Evolutionary conservation across 1,284 basidiomycete genomes (phyloP).

Genomic region (Stygiomarasmius scandens): DNA sequence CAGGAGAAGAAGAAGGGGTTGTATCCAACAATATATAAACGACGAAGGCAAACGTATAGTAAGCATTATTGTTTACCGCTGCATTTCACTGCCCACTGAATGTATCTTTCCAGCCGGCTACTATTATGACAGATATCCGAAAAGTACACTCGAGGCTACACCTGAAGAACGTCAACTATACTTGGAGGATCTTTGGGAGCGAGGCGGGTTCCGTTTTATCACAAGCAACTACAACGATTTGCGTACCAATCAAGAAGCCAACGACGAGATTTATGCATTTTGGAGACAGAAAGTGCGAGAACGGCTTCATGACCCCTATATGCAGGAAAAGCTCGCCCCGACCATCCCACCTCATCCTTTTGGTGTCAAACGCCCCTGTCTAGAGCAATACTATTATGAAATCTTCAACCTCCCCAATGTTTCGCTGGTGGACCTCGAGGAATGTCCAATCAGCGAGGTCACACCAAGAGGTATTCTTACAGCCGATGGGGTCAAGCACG

Average conservation of each 20-base stretch:
- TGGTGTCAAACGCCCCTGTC: conserved; percentile 22
- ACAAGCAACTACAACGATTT: conserved; percentile 21
- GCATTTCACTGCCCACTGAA: neutral
- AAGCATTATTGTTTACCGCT: neutral
- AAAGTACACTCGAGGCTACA: conserved; percentile 16
- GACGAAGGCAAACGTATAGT: conserved; percentile 23
- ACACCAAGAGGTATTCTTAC: conserved; percentile 21
- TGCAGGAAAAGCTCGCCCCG: conserved; percentile 25
- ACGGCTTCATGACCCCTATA: conserved; percentile 21
- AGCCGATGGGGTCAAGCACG: conserved; percentile 21
- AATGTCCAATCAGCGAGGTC: conserved; percentile 22
- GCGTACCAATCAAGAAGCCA: conserved; percentile 20
- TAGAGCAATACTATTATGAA: conserved; percentile 27
- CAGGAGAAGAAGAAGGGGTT: conserved; percentile 21
- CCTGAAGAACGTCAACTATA: conserved; percentile 25
- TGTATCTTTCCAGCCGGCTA: conserved; percentile 19
- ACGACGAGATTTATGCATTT: conserved; percentile 25
- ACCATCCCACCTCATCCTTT: conserved; percentile 24
- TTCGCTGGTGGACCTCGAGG: conserved; percentile 23
- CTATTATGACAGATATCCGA: conserved; percentile 15
- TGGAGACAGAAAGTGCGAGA: conserved; percentile 27
- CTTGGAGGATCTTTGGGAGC: conserved; percentile 25
- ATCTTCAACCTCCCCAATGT: conserved; percentile 27
- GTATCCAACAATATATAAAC: conserved; percentile 22
- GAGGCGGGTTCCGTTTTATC: conserved; percentile 25